Conservation (phyloP, 139 green algal species). For the Chlamydomonas incerta region DNA sequence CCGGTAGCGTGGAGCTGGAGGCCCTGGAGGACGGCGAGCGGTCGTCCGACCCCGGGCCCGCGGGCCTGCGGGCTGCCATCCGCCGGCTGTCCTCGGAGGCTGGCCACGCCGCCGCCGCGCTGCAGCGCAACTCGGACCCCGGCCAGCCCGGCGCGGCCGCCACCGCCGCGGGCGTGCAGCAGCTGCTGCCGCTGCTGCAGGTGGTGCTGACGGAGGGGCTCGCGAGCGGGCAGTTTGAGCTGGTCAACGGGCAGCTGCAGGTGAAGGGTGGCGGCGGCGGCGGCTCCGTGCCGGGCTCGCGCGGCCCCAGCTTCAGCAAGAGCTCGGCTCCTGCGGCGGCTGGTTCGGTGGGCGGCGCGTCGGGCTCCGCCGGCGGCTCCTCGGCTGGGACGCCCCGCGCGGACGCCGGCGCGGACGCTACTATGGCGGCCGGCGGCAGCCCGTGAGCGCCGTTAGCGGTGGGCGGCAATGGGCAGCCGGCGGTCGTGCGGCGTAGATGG, state of each 20-base stretch:
- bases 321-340: no score
- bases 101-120: not conserved
- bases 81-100: constrained; percentile 8
- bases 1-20: not conserved
- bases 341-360: no score
- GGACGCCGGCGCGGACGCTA: no score
- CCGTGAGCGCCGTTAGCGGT: no score
- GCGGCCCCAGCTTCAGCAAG: no score
- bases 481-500: no score
- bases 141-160: constrained; percentile 7
- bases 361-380: no score
- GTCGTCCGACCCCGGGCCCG: not conserved
- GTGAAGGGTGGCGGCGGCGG: not conserved
- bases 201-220: constrained; percentile 20
- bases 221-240: constrained; percentile 16
- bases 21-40: not conserved
- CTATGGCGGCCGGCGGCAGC: no score
- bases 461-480: no score
- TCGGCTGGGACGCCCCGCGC: no score
- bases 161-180: not conserved
- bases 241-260: constrained; percentile 38
- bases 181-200: constrained; percentile 39
- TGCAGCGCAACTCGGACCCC: constrained; percentile 29
- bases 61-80: constrained; percentile 10
- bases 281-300: no score